A percentile compares a stretch with the other conserved stretches of the same genome.
These are phyloP conservation scores for Ilex aquifolium DNA, from an alignment of 257 asterid species.

Conservation along the genomic window DNA sequence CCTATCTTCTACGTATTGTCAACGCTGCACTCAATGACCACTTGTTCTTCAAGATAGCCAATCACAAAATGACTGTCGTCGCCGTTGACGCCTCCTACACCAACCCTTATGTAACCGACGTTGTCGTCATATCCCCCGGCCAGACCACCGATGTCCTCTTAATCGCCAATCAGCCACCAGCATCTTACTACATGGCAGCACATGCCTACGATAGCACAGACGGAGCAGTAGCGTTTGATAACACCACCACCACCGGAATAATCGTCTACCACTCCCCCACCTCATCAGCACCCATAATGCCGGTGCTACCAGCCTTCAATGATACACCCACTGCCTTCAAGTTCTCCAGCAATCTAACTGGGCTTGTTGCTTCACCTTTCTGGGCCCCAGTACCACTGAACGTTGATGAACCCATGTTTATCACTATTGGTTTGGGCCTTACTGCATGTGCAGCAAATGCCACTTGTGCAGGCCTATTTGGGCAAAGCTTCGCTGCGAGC, in stretches of 20 bases:
- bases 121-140: neutral
- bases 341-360: neutral
- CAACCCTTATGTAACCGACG: neutral
- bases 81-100: slow-evolving; percentile 1
- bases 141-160: slow-evolving; percentile 5
- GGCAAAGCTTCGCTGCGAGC: neutral
- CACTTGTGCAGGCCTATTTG: slow-evolving; percentile 1
- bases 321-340: slow-evolving; percentile 3
- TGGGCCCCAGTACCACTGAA: neutral
- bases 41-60: neutral
- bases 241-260: neutral
- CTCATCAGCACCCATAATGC: neutral
- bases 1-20: slow-evolving; percentile 1
- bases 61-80: neutral
- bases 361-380: neutral
- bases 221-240: neutral
- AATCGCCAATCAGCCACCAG: neutral
- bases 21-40: slow-evolving; percentile 1
- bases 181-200: slow-evolving; percentile 4
- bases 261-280: neutral
- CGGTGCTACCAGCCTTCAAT: neutral
- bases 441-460: neutral
- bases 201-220: neutral
- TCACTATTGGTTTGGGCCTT: slow-evolving; percentile 7
- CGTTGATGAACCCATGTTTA: slow-evolving; percentile 8